A percentile compares a stretch with the other conserved stretches of the same genome.
These are phyloP conservation scores for Penicillium ucsense DNA, from an alignment of 495 filamentous ascomycete species.

Conservation along the genomic window DNA sequence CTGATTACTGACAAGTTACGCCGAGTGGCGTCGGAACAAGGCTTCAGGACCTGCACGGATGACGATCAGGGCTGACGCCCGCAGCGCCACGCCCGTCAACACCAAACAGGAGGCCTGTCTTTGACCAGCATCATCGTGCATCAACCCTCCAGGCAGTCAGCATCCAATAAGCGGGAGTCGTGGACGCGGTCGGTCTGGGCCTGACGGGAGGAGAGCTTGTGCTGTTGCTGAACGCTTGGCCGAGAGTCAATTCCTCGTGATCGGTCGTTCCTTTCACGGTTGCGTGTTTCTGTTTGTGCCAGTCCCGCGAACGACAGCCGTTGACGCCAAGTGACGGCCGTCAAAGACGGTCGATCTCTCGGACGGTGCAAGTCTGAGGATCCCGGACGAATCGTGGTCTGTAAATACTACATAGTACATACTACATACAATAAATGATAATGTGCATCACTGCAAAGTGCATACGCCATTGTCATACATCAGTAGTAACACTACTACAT, in stretches of 20 bases:
- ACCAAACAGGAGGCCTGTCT: conserved; percentile 1
- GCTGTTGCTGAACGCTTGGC: neutral
- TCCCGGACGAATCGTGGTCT: too few relatives aligned
- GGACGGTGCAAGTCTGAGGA: too few relatives aligned
- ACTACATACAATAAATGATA: too few relatives aligned
- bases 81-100: conserved; percentile 18
- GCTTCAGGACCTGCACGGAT: conserved; percentile 7
- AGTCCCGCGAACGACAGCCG: too few relatives aligned
- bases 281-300: neutral
- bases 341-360: too few relatives aligned
- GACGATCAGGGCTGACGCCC: conserved; percentile 7
- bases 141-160: neutral
- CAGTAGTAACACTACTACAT: too few relatives aligned
- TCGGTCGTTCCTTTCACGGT: conserved; percentile 1
- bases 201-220: neutral
- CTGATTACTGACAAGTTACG: neutral
- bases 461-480: too few relatives aligned
- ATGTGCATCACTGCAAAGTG: too few relatives aligned
- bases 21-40: conserved; percentile 14
- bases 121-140: conserved; percentile 1
- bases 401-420: too few relatives aligned
- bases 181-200: too few relatives aligned
- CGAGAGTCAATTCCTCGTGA: too few relatives aligned
- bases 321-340: too few relatives aligned
- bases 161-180: neutral